These are phyloP conservation scores for Diaporthe capsici DNA, from an alignment of 2,329 filamentous ascomycete species.

Conservation along the genomic window DNA sequence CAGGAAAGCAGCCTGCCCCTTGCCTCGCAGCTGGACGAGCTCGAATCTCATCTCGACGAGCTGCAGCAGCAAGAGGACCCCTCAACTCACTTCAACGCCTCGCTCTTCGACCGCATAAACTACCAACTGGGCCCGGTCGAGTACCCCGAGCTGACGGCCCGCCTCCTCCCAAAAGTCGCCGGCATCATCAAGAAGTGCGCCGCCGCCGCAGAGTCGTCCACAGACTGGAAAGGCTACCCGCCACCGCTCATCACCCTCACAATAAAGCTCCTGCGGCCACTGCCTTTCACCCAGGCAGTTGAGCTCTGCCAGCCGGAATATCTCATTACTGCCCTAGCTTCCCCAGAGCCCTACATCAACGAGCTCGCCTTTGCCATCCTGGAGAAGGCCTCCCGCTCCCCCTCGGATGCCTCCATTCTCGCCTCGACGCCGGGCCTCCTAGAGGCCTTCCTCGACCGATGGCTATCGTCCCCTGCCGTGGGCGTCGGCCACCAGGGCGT, in stretches of 20 bases:
- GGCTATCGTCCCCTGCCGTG: slow-evolving; percentile 67
- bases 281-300: slow-evolving; percentile 66
- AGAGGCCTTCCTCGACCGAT: slow-evolving; percentile 62
- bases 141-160: slow-evolving; percentile 62
- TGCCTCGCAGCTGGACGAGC: slow-evolving; percentile 58
- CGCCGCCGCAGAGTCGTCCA: slow-evolving; percentile 48
- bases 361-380: slow-evolving; percentile 70
- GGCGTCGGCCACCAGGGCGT: slow-evolving; percentile 69
- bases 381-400: slow-evolving; percentile 65
- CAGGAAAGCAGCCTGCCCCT: slow-evolving; percentile 17
- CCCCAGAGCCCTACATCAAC: slow-evolving; percentile 69
- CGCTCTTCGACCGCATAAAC: slow-evolving; percentile 63
- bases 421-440: slow-evolving; percentile 64
- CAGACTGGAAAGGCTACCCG: slow-evolving; percentile 54
- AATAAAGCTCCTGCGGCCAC: slow-evolving; percentile 68
- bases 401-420: slow-evolving; percentile 65
- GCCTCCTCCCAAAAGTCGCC: slow-evolving; percentile 67
- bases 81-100: slow-evolving; percentile 58
- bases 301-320: slow-evolving; percentile 65
- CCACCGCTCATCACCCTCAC: slow-evolving; percentile 65
- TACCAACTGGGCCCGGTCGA: slow-evolving; percentile 40
- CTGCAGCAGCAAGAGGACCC: slow-evolving; percentile 58
- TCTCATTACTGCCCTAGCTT: slow-evolving; percentile 66
- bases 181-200: slow-evolving; percentile 65
- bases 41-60: slow-evolving; percentile 67